Base-by-base conservation (phyloP, 768 basidiomycete genomes). In the Serendipita sp. region DNA sequence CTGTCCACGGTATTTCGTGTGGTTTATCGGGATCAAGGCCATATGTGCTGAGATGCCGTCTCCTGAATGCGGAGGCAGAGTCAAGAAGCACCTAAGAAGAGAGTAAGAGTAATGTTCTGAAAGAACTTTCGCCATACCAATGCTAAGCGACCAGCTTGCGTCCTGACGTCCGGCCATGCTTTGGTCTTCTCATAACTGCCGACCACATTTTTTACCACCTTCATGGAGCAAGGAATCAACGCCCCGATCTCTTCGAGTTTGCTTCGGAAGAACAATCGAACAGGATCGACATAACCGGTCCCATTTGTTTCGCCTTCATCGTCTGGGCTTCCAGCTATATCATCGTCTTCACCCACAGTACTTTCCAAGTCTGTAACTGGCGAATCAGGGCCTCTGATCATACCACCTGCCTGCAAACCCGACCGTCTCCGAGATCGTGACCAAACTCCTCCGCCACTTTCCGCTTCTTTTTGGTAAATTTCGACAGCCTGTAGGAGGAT, bases 31-130 rank as follows among this genome's bases (percentile, higher is more conserved):
- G 75, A 27, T 82, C 79, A 48, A 97, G 78, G 34, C 90, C 90
- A 71, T 98, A 98, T 6, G 87, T 82, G 5, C 78, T 77, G 1
- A 80, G 70, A 68, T 89, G 86, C 67, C 85, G 83, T 43, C 80
- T 79, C 44, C 93, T 82, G 71, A 89, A 91, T 37, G 85, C 82
- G 60, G 83, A 77, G 0, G 90, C 85, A 1, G 90, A 84, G 68
- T 79, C 80, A 44, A 88, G 77, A 11, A 88, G 80, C 37, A 81
- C 82, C 93, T 95, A 50, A 4, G 8, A 27, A 11, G 18, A 16
- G 64, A 45, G 34, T 18, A 16, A 18, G 18, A 50, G 1, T 8
- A 5, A 50, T 0, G 1, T 1, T 6, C 18, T 1, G 48, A 18
- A 18, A 50, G 18, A 6, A 31, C 1, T 6, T 6, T 60, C 3